These are phyloP conservation scores for Zea mays DNA, from an alignment of 176 grass and related monocot species.

Conservation along the genomic window DNA sequence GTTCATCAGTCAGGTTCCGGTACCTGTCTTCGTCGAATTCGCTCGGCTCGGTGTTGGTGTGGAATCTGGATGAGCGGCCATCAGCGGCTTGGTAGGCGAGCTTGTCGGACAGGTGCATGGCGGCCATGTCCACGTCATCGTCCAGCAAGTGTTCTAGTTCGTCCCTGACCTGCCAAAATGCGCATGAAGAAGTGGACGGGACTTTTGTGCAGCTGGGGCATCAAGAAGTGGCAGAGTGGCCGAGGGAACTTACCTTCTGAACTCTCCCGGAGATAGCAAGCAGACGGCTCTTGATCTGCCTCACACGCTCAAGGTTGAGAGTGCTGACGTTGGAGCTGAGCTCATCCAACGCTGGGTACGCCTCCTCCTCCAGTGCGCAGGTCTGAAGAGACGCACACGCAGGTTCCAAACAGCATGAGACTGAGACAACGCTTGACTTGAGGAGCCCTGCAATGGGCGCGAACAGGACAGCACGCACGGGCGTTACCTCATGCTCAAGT, in stretches of 20 bases:
- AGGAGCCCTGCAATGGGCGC: not conserved
- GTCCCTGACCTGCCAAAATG: conserved; percentile 58
- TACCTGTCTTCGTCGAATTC: conserved; percentile 48
- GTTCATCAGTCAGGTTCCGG: not conserved
- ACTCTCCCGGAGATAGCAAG: conserved; percentile 52
- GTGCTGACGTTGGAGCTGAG: conserved; percentile 73
- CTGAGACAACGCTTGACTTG: too few species aligned
- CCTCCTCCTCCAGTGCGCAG: conserved; percentile 55
- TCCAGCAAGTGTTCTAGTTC: conserved; percentile 76
- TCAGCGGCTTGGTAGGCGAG: conserved; percentile 34
- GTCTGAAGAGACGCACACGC: conserved; percentile 39
- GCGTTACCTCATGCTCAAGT: conserved; percentile 52
- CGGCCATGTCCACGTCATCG: conserved; percentile 70
- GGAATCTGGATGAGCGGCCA: conserved; percentile 25
- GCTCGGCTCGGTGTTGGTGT: conserved; percentile 13
- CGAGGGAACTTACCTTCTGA: conserved; percentile 49
- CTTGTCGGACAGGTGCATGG: conserved; percentile 69
- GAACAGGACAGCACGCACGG: too few species aligned
- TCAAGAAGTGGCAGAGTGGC: too few species aligned
- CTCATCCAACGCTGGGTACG: conserved; percentile 70
- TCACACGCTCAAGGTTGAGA: conserved; percentile 68
- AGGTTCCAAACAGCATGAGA: not conserved
- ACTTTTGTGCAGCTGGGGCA: not conserved
- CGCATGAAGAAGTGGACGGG: not conserved
- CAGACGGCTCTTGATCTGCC: conserved; percentile 73